Percentiles rank a stretch among this genome's conserved stretches.
Evolutionary conservation across 176 grass and related monocot genomes (phyloP).

Genomic region (Puccinellia tenuiflora): DNA sequence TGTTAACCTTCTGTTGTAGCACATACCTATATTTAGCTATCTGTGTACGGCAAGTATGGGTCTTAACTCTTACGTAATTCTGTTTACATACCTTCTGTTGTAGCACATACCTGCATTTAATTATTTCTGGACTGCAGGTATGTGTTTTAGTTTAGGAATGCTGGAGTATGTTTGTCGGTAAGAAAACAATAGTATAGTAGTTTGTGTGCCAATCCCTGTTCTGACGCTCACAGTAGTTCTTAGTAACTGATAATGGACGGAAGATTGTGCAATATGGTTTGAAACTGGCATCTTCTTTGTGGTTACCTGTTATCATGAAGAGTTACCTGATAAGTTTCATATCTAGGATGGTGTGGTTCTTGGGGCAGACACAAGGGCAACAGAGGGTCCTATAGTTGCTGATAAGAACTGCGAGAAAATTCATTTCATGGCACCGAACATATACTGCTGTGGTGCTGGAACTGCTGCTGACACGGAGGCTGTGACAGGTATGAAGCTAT

Average conservation of each 20-base stretch:
- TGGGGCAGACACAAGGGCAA: conserved; percentile 89
- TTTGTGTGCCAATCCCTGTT: conserved; percentile 4
- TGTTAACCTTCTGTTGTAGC: background rate
- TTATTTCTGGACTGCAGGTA: background rate
- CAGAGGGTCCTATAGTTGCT: conserved; percentile 93
- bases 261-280: background rate
- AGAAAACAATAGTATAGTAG: background rate
- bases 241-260: background rate
- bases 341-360: conserved; percentile 94
- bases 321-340: background rate
- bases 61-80: background rate
- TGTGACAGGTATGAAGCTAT: conserved; percentile 51
- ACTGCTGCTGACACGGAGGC: conserved; percentile 87
- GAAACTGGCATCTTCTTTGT: background rate
- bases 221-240: background rate
- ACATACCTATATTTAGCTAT: background rate
- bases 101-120: background rate
- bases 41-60: background rate
- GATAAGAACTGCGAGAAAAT: conserved; percentile 98
- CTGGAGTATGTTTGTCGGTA: background rate
- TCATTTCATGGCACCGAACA: conserved; percentile 91
- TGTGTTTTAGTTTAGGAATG: background rate
- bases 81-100: background rate
- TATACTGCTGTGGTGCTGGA: conserved; percentile 90
- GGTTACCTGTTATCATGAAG: background rate